Percentiles rank a stretch among this genome's conserved stretches.
Evolutionary conservation across 2,329 filamentous ascomycete species (phyloP).

Genomic region (Fusarium sororula): DNA sequence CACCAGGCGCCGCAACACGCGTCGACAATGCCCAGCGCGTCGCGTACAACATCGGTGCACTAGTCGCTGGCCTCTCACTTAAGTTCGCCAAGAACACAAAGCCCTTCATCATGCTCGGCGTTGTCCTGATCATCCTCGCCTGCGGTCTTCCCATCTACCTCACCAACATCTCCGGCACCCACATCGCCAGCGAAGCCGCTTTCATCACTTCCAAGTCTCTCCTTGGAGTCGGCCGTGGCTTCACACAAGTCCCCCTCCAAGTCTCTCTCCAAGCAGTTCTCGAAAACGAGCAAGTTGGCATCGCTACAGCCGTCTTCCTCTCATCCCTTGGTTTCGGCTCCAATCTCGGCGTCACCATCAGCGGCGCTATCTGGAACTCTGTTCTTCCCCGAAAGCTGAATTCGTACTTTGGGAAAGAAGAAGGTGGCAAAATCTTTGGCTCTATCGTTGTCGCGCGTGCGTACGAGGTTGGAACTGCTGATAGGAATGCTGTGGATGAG

Average conservation of each 20-base stretch:
- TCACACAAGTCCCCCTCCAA: slow-evolving; percentile 15
- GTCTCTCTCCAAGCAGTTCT: slow-evolving; percentile 21
- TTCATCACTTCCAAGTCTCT: slow-evolving; percentile 29
- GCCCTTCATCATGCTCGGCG: slow-evolving; percentile 22
- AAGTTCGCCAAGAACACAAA: slow-evolving; percentile 32
- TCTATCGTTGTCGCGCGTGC: slow-evolving; percentile 22
- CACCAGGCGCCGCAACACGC: slow-evolving; percentile 21
- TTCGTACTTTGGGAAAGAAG: not conserved
- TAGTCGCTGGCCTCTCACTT: not conserved
- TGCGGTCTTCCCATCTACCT: slow-evolving; percentile 26
- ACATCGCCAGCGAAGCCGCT: slow-evolving; percentile 22
- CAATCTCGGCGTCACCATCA: slow-evolving; percentile 25
- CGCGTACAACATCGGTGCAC: slow-evolving; percentile 16
- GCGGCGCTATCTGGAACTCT: slow-evolving; percentile 33
- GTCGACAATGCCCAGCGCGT: slow-evolving; percentile 29
- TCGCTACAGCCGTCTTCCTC: slow-evolving; percentile 27
- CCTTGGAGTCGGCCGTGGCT: slow-evolving; percentile 25
- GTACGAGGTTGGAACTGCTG: slow-evolving; percentile 8
- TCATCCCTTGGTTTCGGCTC: slow-evolving; percentile 26
- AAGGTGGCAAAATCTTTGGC: slow-evolving; percentile 21
- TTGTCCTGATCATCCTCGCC: slow-evolving; percentile 20
- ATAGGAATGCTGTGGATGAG: slow-evolving; percentile 6
- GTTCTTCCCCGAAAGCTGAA: slow-evolving; percentile 16
- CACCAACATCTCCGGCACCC: slow-evolving; percentile 24
- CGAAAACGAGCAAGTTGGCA: slow-evolving; percentile 19